A percentile compares a stretch with the other conserved stretches of the same genome.
Conservation (phyloP, 1,284 basidiomycete genomes). For the Cutaneotrichosporon spelunceum region DNA sequence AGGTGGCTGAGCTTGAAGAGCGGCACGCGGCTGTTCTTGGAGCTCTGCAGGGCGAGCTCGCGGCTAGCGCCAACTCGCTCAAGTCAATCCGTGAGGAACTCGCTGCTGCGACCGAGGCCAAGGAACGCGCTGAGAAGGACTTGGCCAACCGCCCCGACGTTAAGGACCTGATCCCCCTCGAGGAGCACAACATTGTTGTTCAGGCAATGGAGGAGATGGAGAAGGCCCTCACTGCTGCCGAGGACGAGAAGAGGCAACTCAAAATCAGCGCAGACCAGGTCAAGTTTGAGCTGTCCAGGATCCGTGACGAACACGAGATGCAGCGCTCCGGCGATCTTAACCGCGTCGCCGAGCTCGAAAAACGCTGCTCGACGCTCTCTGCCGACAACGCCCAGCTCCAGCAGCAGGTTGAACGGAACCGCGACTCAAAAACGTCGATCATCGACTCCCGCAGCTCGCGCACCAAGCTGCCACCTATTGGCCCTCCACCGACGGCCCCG, state of each 20-base stretch:
- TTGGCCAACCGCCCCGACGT: constrained; percentile 16
- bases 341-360: constrained; percentile 36
- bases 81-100: constrained; percentile 18
- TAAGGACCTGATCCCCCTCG: constrained; percentile 19
- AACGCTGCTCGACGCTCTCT: constrained; percentile 16
- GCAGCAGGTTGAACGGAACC: constrained; percentile 30
- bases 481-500: constrained; percentile 44
- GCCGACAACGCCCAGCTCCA: constrained; percentile 26
- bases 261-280: constrained; percentile 48
- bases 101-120: constrained; percentile 18
- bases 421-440: constrained; percentile 29
- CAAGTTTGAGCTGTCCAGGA: constrained; percentile 42
- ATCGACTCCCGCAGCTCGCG: constrained; percentile 19
- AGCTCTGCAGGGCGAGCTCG: constrained; percentile 21
- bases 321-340: constrained; percentile 32
- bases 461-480: constrained; percentile 39
- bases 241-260: constrained; percentile 46
- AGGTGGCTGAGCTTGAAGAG: constrained; percentile 23
- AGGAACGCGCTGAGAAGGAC: constrained; percentile 21
- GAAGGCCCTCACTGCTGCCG: constrained; percentile 31
- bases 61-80: constrained; percentile 16
- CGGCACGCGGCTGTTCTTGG: constrained; percentile 25
- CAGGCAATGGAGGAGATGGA: constrained; percentile 45
- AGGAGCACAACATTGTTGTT: constrained; percentile 32
- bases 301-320: constrained; percentile 42